A percentile compares a stretch with the other conserved stretches of the same genome.
phyloP scores from a whole-genome alignment of 1,284 basidiomycete genomes.

The Pyrrhoderma lamaoense region DNA sequence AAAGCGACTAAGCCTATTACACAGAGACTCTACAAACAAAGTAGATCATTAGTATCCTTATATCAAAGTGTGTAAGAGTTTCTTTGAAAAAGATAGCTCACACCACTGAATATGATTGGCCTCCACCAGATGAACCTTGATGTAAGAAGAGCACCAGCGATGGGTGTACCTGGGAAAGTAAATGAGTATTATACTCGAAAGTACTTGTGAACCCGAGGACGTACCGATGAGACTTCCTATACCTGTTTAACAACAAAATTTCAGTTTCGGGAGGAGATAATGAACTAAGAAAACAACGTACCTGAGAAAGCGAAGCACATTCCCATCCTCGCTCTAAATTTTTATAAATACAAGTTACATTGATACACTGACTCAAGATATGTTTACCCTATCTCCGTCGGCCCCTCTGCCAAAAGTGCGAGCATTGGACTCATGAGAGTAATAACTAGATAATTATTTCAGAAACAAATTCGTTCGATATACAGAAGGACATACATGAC shows the following conservation, averaged over 20 bases:
- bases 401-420: constrained; percentile 8
- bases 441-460: background rate
- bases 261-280: background rate
- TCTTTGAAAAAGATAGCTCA: constrained; percentile 1
- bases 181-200: background rate
- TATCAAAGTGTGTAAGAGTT: too few species aligned
- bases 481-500: background rate
- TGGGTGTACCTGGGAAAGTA: constrained; percentile 11
- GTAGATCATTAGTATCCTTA: too few species aligned
- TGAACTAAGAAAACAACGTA: background rate
- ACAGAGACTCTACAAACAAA: too few species aligned
- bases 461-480: background rate
- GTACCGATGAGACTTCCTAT: constrained; percentile 12
- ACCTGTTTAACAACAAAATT: constrained; percentile 2
- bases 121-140: constrained; percentile 14
- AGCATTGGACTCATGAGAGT: constrained; percentile 15
- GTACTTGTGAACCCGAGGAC: background rate
- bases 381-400: constrained; percentile 12
- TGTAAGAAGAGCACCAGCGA: constrained; percentile 14
- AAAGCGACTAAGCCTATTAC: too few species aligned
- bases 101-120: constrained; percentile 15
- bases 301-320: constrained; percentile 17
- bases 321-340: constrained; percentile 12
- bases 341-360: background rate
- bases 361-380: background rate